phyloP scores from a whole-genome alignment of 495 filamentous ascomycete species.

The Aspergillus avenaceus region DNA sequence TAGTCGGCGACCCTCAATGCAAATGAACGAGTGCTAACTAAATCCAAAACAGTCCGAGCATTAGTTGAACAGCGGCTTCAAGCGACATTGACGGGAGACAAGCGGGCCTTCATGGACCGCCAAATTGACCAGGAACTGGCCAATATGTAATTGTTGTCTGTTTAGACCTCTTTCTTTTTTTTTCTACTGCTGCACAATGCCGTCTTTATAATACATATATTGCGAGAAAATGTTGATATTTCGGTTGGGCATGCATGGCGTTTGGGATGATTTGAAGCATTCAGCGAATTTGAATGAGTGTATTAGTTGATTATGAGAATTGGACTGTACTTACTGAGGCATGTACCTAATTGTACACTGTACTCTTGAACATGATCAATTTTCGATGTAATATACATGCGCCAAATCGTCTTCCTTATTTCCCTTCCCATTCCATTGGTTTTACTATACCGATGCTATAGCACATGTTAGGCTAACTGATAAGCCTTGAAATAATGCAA shows the following conservation, averaged over 20 bases:
- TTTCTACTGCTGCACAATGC: background rate
- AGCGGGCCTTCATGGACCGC: constrained; percentile 77
- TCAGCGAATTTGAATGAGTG: constrained; percentile 19
- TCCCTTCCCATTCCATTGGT: too few relatives aligned
- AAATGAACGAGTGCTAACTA: constrained; percentile 13
- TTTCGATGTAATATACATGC: too few relatives aligned
- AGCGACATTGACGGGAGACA: constrained; percentile 78
- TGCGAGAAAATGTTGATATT: constrained; percentile 6
- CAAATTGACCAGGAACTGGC: constrained; percentile 92
- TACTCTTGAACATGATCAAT: too few relatives aligned
- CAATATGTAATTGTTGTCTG: constrained; percentile 77
- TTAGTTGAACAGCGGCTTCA: constrained; percentile 90
- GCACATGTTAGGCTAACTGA: too few relatives aligned
- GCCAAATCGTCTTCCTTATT: too few relatives aligned
- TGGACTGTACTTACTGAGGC: background rate
- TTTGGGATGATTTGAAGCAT: constrained; percentile 21
- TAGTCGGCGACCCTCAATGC: background rate
- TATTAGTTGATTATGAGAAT: constrained; percentile 4
- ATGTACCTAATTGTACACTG: too few relatives aligned
- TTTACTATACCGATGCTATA: too few relatives aligned
- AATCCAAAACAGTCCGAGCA: constrained; percentile 56
- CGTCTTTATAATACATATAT: constrained; percentile 2
- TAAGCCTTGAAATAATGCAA: too few relatives aligned
- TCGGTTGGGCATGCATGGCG: constrained; percentile 29
- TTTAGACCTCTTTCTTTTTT: constrained; percentile 7